Conservation (phyloP, 1,139 yeast species). For the Yamadazyma buinensis region DNA sequence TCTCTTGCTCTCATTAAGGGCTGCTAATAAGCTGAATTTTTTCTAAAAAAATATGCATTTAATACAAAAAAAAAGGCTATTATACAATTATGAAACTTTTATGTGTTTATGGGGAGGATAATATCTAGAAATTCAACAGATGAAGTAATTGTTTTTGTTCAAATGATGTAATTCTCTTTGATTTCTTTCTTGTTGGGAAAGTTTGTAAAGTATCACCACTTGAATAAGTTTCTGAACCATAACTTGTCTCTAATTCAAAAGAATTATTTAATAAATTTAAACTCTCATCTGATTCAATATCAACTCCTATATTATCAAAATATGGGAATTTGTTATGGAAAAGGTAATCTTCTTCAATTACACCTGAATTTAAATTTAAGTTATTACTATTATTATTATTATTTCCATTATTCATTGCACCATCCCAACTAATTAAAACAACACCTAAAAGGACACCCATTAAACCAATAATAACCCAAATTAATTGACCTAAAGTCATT, state of each 20-base stretch:
- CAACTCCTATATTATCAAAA: constrained; percentile 7
- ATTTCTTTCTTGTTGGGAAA: constrained; percentile 4
- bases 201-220: constrained; percentile 6
- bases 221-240: constrained; percentile 4
- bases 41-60: too few species aligned
- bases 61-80: too few species aligned
- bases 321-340: constrained; percentile 22
- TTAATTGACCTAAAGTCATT: constrained; percentile 29
- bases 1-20: too few species aligned
- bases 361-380: too few species aligned
- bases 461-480: constrained; percentile 37
- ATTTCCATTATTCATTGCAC: constrained; percentile 25
- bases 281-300: constrained; percentile 4
- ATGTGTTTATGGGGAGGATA: too few species aligned
- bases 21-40: too few species aligned
- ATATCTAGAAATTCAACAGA: constrained; percentile 13
- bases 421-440: constrained; percentile 42
- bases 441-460: constrained; percentile 40
- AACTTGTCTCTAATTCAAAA: constrained; percentile 10
- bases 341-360: constrained; percentile 17
- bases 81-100: too few species aligned
- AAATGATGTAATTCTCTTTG: constrained; percentile 15
- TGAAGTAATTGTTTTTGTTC: constrained; percentile 19
- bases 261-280: constrained; percentile 4
- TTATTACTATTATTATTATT: neutral